A percentile compares a stretch with the other conserved stretches of the same genome.
Conservation (phyloP, 208 protist species). For the Trypanosoma melophagium region DNA sequence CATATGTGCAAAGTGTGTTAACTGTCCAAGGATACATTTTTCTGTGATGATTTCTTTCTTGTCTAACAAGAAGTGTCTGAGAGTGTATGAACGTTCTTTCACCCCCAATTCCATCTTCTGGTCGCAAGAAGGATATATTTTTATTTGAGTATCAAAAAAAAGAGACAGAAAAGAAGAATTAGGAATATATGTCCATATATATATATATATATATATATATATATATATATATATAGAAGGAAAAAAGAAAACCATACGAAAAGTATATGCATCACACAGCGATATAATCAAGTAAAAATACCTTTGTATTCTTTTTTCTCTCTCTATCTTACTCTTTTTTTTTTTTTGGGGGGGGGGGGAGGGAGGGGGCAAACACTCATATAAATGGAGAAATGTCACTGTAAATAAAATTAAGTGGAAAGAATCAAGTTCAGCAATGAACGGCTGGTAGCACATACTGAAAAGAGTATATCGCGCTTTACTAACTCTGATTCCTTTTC, state of each 20-base stretch:
- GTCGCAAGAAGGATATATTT: too few relatives aligned
- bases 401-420: conserved; percentile 15
- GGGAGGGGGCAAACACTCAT: not conserved
- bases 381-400: conserved; percentile 4
- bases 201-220: conserved; percentile 1
- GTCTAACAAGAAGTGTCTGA: conserved; percentile 11
- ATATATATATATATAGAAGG: conserved; percentile 1
- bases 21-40: conserved; percentile 16
- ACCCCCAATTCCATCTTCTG: not conserved
- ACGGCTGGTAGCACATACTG: conserved; percentile 62
- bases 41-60: conserved; percentile 23
- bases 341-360: too few relatives aligned
- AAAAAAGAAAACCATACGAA: conserved; percentile 18
- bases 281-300: conserved; percentile 8
- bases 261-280: conserved; percentile 7
- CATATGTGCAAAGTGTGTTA: conserved; percentile 25
- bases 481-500: conserved; percentile 38
- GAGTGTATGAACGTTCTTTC: not conserved
- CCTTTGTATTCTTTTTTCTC: too few relatives aligned
- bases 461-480: conserved; percentile 59
- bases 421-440: conserved; percentile 34
- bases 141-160: too few relatives aligned
- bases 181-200: too few relatives aligned
- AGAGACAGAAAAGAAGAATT: too few relatives aligned
- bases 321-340: too few relatives aligned